Evolutionary conservation across 306 rosid species (phyloP).

Genomic region (Corylus avellana): DNA sequence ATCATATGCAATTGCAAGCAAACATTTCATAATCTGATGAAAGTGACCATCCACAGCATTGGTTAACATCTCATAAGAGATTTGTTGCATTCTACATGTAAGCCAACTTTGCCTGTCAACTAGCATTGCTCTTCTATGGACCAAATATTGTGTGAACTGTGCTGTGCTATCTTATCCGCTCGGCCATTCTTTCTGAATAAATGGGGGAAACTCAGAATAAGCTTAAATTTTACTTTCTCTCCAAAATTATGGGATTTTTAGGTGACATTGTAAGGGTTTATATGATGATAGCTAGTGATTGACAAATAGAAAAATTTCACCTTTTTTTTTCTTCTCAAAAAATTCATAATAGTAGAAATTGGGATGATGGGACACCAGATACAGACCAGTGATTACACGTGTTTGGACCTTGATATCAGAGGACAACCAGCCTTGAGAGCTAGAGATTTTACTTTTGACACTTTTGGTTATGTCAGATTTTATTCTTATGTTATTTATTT

Average conservation of each 20-base stretch:
- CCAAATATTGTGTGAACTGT: neutral
- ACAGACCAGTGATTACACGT: too few species aligned
- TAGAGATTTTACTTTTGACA: too few species aligned
- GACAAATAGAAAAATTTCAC: neutral
- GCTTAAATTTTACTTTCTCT: neutral
- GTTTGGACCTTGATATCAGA: too few species aligned
- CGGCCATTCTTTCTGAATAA: neutral
- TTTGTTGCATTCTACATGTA: neutral
- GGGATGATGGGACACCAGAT: too few species aligned
- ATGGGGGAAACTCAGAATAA: neutral
- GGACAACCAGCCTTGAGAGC: too few species aligned
- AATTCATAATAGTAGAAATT: too few species aligned
- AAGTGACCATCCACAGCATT: neutral
- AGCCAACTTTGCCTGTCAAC: neutral
- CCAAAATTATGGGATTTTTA: neutral
- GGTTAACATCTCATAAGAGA: neutral
- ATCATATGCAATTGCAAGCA: neutral
- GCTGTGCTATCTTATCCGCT: neutral
- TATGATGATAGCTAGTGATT: neutral
- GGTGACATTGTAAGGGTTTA: neutral
- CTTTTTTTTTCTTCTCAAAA: too few species aligned
- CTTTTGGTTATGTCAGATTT: too few species aligned
- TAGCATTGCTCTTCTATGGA: neutral
- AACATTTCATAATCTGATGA: neutral
- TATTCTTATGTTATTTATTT: too few species aligned